phyloP scores from a whole-genome alignment of 2,329 filamentous ascomycete species.

The Diaporthe sp. region DNA sequence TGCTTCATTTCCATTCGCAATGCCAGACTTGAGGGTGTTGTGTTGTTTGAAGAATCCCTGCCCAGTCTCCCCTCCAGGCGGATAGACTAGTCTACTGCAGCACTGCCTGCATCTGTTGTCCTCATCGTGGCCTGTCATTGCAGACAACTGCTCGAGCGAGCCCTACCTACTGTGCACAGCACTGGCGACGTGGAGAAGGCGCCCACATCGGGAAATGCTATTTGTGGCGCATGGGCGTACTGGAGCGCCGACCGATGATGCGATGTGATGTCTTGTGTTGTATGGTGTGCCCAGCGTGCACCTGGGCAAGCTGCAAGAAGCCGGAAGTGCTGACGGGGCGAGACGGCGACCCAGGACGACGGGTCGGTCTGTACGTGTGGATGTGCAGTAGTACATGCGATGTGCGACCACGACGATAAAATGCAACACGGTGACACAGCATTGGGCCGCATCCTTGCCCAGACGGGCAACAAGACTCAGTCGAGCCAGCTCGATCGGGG shows the following conservation, averaged over 20 bases:
- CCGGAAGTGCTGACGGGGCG: constrained; percentile 30
- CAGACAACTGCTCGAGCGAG: not conserved
- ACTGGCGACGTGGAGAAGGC: constrained; percentile 1
- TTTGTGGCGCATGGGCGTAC: constrained; percentile 26
- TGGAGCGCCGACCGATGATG: constrained; percentile 25
- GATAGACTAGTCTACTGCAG: not conserved
- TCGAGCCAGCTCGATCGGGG: constrained; percentile 3
- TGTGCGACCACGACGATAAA: constrained; percentile 18
- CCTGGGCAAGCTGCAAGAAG: constrained; percentile 33
- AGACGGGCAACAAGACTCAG: not conserved
- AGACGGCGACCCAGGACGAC: constrained; percentile 32
- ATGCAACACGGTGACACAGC: constrained; percentile 9
- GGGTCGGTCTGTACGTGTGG: constrained; percentile 26
- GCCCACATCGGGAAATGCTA: constrained; percentile 16
- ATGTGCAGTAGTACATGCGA: constrained; percentile 6
- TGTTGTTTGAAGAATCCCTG: constrained; percentile 6
- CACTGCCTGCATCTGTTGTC: not conserved
- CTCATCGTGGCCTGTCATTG: not conserved
- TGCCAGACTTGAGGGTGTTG: constrained; percentile 8
- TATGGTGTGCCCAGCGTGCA: not conserved
- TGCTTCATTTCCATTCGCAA: constrained; percentile 23
- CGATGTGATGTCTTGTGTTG: constrained; percentile 23
- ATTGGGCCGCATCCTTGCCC: constrained; percentile 13
- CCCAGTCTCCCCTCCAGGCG: not conserved
- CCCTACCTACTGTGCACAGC: not conserved